Conservation (phyloP, 208 protist species). For the Acanthamoeba royreba region DNA sequence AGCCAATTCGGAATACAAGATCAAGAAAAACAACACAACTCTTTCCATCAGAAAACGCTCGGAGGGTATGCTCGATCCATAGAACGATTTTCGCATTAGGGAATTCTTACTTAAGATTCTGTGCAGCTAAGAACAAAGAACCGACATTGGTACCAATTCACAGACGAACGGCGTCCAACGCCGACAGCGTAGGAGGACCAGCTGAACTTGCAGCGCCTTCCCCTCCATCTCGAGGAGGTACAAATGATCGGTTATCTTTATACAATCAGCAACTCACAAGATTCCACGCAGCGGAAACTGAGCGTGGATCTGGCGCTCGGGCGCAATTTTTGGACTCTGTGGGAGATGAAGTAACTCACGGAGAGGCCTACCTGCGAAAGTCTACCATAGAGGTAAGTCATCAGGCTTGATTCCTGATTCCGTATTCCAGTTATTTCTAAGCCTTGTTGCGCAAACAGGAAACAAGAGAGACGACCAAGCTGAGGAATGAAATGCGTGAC, state of each 20-base stretch:
- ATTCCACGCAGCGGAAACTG: too few relatives aligned
- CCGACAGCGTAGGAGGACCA: neutral
- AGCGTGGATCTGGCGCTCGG: too few relatives aligned
- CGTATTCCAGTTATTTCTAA: neutral
- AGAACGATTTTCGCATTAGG: neutral
- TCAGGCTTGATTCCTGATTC: neutral
- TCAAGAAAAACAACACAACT: neutral
- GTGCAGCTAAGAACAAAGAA: neutral
- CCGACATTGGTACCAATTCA: neutral
- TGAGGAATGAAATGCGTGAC: conserved; percentile 17
- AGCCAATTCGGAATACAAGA: neutral
- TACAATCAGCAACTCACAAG: neutral
- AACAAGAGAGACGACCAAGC: conserved; percentile 23
- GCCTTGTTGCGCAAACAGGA: neutral
- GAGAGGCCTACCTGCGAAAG: neutral
- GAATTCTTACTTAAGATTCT: neutral
- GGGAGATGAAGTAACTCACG: neutral
- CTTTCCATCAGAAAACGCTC: neutral
- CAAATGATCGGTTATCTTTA: neutral
- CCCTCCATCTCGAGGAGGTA: neutral
- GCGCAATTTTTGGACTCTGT: neutral
- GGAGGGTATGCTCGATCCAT: neutral
- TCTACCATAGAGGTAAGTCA: neutral
- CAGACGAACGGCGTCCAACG: neutral
- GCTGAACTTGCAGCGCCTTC: neutral